A percentile compares a stretch with the other conserved stretches of the same genome.
Conservation (phyloP, 305 asterid species). For the Fraxinus platypoda region DNA sequence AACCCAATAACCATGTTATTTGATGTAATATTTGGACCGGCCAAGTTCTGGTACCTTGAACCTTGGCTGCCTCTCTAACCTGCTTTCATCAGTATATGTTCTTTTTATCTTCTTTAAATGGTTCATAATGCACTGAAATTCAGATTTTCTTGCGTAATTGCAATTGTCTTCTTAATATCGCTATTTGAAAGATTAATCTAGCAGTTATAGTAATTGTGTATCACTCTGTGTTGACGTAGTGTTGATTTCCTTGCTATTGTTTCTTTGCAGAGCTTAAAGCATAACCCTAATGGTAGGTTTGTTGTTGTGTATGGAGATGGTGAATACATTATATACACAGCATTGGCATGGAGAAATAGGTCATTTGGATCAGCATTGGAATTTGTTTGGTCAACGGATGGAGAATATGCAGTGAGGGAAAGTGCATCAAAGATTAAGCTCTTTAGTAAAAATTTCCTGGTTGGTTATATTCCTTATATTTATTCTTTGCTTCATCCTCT, state of each 20-base stretch:
- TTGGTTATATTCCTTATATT: slow-evolving; percentile 28
- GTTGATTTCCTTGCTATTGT: neutral
- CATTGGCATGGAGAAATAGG: slow-evolving; percentile 98
- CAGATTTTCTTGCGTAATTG: neutral
- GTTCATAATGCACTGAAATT: neutral
- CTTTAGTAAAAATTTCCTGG: slow-evolving; percentile 79
- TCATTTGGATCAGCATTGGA: slow-evolving; percentile 97
- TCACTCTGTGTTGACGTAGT: slow-evolving; percentile 12
- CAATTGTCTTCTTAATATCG: neutral
- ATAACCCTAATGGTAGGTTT: slow-evolving; percentile 97
- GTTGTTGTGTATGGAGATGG: slow-evolving; percentile 98
- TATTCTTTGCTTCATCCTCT: neutral
- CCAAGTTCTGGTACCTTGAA: neutral
- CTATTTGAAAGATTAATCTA: slow-evolving; percentile 20
- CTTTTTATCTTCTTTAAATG: neutral
- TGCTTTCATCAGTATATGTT: neutral
- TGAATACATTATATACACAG: slow-evolving; percentile 85
- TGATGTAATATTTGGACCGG: neutral
- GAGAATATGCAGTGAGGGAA: slow-evolving; percentile 96
- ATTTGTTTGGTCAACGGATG: slow-evolving; percentile 92
- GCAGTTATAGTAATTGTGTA: slow-evolving; percentile 7
- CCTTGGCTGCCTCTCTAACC: neutral
- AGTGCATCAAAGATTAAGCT: slow-evolving; percentile 85
- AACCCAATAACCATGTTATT: neutral
- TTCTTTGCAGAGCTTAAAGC: slow-evolving; percentile 81